Percentiles rank a stretch among this genome's conserved stretches.
Conservation (phyloP, 2,329 filamentous ascomycete species). For the Grosmannia huntii region DNA sequence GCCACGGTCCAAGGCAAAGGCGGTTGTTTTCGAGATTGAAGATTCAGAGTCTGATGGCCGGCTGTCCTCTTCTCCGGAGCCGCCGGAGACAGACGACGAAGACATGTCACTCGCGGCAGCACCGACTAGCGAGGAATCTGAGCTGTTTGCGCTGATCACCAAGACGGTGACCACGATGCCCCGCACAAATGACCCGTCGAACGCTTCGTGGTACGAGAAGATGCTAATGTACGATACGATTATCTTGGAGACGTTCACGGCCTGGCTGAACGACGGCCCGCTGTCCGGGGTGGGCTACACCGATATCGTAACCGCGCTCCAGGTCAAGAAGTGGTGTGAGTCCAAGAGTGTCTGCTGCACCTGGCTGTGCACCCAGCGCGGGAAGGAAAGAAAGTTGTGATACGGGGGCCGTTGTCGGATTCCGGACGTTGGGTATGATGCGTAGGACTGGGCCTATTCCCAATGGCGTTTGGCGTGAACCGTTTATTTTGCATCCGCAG, state of each 20-base stretch:
- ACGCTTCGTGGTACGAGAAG: constrained; percentile 76
- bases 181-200: constrained; percentile 31
- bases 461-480: too few relatives aligned
- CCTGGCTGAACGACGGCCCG: constrained; percentile 67
- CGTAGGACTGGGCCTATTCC: too few relatives aligned
- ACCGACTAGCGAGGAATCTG: constrained; percentile 27
- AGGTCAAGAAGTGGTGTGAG: constrained; percentile 86
- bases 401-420: not conserved
- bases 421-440: too few relatives aligned
- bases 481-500: too few relatives aligned
- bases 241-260: constrained; percentile 69
- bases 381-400: constrained; percentile 35
- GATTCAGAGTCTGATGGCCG: constrained; percentile 19
- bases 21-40: constrained; percentile 7
- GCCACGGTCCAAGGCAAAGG: constrained; percentile 14
- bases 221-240: constrained; percentile 91
- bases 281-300: constrained; percentile 51
- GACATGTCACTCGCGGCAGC: constrained; percentile 19
- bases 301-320: constrained; percentile 45
- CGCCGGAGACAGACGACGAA: not conserved
- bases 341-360: constrained; percentile 74
- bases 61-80: constrained; percentile 21
- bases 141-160: constrained; percentile 40
- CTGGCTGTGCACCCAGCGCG: constrained; percentile 45
- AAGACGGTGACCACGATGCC: constrained; percentile 39